Base-by-base conservation (phyloP, 805 yeast species). In the Spathaspora girioi region DNA sequence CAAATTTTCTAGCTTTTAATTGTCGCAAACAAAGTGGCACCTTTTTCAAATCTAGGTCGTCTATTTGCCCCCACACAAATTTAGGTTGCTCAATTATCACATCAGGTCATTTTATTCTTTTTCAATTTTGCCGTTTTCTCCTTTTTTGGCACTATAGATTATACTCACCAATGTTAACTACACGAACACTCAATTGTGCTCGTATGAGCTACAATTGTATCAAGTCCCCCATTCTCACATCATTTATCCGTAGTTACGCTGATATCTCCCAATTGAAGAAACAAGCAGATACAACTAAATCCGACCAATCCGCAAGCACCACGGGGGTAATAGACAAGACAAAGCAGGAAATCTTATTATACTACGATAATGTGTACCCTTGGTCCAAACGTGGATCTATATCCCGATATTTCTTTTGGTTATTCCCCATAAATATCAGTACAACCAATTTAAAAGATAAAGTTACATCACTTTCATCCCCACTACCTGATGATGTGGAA, bases 311-410 rank as follows among this genome's bases (percentile, higher is more conserved):
- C 3, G 70, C 76, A 2, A 58, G 62, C 8, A 59, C 71, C 19
- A 74, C 79, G 1, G 79, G 79, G 5, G 75, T 73, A 1, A 65
- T 74, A 50, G 76, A 74, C 50, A 61, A 65, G 52, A 56, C 60
- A 4, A 10, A 56, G 23, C 57, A 53, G 12, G 76, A 74, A 44
- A 63, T 69, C 10, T 62, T 73, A 14, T 48, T 73, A 11, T 74
- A 71, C 54, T 71, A 63, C 50, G 76, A 71, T 52, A 68, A 67
- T 44, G 57, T 73, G 8, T 71, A 65, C 50, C 71, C 75, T 14
- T 52, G 65, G 35, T 56, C 66, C 40, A 52, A 62, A 2, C 54
- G 53, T 35, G 54, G 65, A 47, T 50, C 56, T 15, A 45, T 65
- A 5, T 18, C 18, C 10, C 66, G 64, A 46, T 58, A 56, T 38